Percentiles rank a stretch among this genome's conserved stretches.
Conservation (phyloP, 2,329 filamentous ascomycete species). For the Colletotrichum liriopes region DNA sequence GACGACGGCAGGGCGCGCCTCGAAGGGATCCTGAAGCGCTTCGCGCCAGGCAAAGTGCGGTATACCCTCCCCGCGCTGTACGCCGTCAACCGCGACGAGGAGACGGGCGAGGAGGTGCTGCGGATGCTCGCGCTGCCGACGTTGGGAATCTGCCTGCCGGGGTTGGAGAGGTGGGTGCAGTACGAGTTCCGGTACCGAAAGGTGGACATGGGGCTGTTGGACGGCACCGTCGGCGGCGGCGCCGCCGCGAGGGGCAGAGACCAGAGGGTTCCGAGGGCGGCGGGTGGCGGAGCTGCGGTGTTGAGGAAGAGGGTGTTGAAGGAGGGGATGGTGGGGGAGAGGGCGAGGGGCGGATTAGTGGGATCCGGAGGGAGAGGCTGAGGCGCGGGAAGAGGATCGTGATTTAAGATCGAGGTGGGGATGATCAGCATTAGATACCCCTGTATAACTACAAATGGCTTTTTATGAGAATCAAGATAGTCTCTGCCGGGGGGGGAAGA, state of each 20-base stretch:
- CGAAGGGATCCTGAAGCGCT: constrained; percentile 60
- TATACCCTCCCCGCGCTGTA: constrained; percentile 72
- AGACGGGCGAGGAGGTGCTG: constrained; percentile 46
- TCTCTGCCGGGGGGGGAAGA: neutral
- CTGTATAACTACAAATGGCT: constrained; percentile 3
- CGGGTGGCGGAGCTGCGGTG: neutral
- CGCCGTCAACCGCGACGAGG: constrained; percentile 52
- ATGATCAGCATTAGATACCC: constrained; percentile 14
- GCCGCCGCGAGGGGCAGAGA: neutral
- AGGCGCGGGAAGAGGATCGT: neutral
- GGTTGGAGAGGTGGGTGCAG: constrained; percentile 63
- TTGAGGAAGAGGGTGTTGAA: constrained; percentile 3
- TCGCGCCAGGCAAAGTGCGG: constrained; percentile 70
- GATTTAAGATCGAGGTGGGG: neutral
- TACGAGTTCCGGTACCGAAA: constrained; percentile 68
- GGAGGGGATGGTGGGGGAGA: neutral
- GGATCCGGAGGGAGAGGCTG: neutral
- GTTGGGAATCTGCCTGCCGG: constrained; percentile 63
- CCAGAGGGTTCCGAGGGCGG: neutral
- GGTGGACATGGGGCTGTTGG: constrained; percentile 60
- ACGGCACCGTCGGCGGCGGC: neutral
- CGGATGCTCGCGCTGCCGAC: constrained; percentile 69
- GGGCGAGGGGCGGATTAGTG: neutral
- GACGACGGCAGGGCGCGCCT: constrained; percentile 52
- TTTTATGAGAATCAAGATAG: too few relatives aligned